These are phyloP conservation scores for Myrmaecium sp. DNA, from an alignment of 2,329 filamentous ascomycete genomes.

Conservation along the genomic window DNA sequence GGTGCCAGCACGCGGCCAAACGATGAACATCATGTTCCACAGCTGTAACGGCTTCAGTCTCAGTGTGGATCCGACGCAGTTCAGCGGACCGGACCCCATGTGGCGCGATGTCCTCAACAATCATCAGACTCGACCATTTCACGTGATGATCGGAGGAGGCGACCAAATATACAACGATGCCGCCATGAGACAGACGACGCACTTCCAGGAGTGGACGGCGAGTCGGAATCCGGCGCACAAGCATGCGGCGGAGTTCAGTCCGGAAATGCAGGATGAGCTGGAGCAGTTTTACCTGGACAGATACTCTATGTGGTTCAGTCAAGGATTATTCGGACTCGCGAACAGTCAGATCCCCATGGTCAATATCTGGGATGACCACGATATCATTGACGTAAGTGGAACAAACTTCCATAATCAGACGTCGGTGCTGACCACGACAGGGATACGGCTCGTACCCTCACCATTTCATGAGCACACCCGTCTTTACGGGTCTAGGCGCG, in stretches of 20 bases:
- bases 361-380: constrained; percentile 93
- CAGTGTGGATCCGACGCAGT: constrained; percentile 57
- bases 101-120: constrained; percentile 92
- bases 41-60: constrained; percentile 92
- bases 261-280: constrained; percentile 73
- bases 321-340: constrained; percentile 83
- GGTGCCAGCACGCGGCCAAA: constrained; percentile 68
- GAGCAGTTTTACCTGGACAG: constrained; percentile 77
- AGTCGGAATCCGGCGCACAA: constrained; percentile 69
- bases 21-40: constrained; percentile 99
- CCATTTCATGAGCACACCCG: constrained; percentile 75
- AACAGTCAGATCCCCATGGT: constrained; percentile 94
- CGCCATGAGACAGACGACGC: constrained; percentile 53
- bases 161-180: constrained; percentile 95
- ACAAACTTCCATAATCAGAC: background rate
- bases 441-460: constrained; percentile 89
- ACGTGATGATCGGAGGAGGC: constrained; percentile 94
- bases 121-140: constrained; percentile 84
- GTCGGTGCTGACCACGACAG: constrained; percentile 32
- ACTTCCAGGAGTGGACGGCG: constrained; percentile 72
- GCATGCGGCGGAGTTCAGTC: constrained; percentile 58
- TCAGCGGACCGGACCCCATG: constrained; percentile 86
- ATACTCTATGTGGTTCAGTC: constrained; percentile 91
- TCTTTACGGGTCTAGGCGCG: constrained; percentile 77
- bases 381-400: constrained; percentile 31